Evolutionary conservation across 2,329 filamentous ascomycete genomes (phyloP).

Genomic region (Decorospora gaudefroyi): DNA sequence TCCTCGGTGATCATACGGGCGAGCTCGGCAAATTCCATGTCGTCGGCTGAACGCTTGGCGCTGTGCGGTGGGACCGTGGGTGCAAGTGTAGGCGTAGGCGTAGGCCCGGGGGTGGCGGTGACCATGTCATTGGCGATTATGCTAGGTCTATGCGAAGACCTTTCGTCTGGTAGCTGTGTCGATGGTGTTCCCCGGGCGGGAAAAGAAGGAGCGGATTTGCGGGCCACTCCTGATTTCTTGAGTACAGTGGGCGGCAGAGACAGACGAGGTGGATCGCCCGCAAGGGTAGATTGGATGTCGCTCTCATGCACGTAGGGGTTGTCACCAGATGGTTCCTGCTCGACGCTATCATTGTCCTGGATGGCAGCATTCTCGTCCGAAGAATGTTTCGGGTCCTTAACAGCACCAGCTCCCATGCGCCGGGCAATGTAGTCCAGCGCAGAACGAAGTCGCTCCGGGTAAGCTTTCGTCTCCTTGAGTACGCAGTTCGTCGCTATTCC

Average conservation of each 20-base stretch:
- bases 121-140: background rate
- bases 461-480: constrained; percentile 16
- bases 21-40: constrained; percentile 13
- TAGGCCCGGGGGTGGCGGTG: background rate
- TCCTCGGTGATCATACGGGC: constrained; percentile 8
- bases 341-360: background rate
- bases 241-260: background rate
- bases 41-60: constrained; percentile 17
- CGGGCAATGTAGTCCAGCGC: constrained; percentile 13
- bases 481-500: constrained; percentile 17
- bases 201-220: constrained; percentile 2
- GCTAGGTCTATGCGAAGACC: background rate
- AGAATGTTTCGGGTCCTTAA: background rate
- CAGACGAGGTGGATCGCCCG: constrained; percentile 1
- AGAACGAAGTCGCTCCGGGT: constrained; percentile 9
- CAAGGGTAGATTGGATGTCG: constrained; percentile 5
- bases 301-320: constrained; percentile 3
- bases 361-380: background rate
- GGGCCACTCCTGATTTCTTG: background rate
- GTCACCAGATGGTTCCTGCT: background rate
- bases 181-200: background rate
- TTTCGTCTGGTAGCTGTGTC: background rate
- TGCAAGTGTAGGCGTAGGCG: background rate
- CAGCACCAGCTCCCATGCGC: constrained; percentile 14
- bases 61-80: background rate